phyloP scores from a whole-genome alignment of 1,139 yeast genomes.

The Blastobotrys illinoisensis region DNA sequence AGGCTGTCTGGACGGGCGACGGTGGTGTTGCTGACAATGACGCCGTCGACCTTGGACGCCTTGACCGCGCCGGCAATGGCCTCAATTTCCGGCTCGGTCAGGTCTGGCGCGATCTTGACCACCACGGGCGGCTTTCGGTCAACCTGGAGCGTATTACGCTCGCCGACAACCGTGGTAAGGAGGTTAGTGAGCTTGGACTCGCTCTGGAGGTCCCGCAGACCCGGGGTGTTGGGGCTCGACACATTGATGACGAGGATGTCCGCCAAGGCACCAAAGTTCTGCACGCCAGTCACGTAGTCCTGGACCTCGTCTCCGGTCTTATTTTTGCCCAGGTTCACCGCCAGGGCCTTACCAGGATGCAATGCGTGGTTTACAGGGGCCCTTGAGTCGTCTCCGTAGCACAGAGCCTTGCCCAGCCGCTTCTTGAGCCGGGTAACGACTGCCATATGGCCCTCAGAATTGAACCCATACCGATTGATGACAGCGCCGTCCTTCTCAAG shows the following conservation, averaged over 20 bases:
- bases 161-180: conserved; percentile 44
- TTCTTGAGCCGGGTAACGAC: conserved; percentile 61
- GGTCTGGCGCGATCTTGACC: conserved; percentile 92
- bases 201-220: conserved; percentile 77
- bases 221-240: conserved; percentile 97
- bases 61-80: conserved; percentile 82
- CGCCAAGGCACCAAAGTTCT: conserved; percentile 72
- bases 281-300: conserved; percentile 83
- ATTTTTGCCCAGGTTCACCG: conserved; percentile 85
- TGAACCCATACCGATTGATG: conserved; percentile 90
- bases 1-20: conserved; percentile 65
- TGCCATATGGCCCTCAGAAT: conserved; percentile 78
- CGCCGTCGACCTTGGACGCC: conserved; percentile 77
- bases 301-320: conserved; percentile 71
- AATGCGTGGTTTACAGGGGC: conserved; percentile 43
- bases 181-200: conserved; percentile 67
- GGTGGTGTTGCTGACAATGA: conserved; percentile 88
- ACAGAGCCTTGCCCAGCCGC: conserved; percentile 41
- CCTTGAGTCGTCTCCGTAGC: conserved; percentile 13
- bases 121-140: conserved; percentile 51
- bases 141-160: conserved; percentile 31
- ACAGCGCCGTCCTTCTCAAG: conserved; percentile 82
- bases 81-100: conserved; percentile 71
- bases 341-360: conserved; percentile 61
- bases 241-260: conserved; percentile 88